These are phyloP conservation scores for Fraxinus latifolia DNA, from an alignment of 305 asterid genomes.

Conservation along the genomic window DNA sequence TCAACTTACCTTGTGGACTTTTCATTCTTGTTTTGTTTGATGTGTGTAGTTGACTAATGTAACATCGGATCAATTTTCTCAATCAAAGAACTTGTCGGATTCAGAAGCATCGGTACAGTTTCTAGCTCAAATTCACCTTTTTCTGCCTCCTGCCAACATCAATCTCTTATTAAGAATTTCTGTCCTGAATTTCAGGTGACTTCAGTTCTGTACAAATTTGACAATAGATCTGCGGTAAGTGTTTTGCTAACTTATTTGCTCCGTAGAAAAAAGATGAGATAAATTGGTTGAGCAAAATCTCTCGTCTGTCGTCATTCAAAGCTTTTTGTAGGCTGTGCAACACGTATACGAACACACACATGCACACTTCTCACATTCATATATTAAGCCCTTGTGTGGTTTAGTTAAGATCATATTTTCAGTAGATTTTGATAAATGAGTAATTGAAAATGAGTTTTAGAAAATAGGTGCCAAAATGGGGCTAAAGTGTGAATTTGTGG, in stretches of 20 bases:
- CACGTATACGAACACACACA: background rate
- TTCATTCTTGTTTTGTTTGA: background rate
- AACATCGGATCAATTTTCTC: conserved; percentile 23
- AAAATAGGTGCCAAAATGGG: background rate
- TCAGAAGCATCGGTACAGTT: conserved; percentile 39
- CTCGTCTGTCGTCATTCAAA: background rate
- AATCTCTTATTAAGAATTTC: background rate
- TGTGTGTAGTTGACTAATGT: conserved; percentile 26
- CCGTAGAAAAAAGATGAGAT: background rate
- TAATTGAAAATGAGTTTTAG: background rate
- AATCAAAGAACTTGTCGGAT: conserved; percentile 29
- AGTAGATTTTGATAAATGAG: background rate
- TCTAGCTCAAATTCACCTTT: conserved; percentile 6
- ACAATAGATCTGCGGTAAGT: conserved; percentile 64
- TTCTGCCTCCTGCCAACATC: background rate
- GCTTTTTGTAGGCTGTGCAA: background rate
- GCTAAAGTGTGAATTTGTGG: background rate
- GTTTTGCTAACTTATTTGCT: background rate
- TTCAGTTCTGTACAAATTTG: conserved; percentile 21
- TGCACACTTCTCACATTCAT: background rate
- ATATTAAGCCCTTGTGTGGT: background rate
- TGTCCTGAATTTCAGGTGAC: conserved; percentile 39
- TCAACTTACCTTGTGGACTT: background rate
- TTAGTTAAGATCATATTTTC: background rate
- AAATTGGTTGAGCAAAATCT: background rate